A percentile compares a stretch with the other conserved stretches of the same genome.
phyloP scores from a whole-genome alignment of 2,329 filamentous ascomycete species.

The Colletotrichum liriopes region DNA sequence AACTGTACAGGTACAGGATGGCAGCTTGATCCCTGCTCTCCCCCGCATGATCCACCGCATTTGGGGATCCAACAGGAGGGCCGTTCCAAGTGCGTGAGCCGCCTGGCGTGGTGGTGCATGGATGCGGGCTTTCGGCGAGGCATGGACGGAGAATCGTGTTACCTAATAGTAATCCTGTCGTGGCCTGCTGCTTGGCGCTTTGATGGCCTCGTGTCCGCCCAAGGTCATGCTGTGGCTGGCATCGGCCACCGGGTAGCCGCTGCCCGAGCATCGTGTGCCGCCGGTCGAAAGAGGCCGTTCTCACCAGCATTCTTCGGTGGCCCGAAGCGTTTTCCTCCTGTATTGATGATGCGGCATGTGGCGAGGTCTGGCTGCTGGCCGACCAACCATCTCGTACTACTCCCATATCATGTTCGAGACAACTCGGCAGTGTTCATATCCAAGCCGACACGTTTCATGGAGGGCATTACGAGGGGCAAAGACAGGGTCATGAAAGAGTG shows the following conservation, averaged over 20 bases:
- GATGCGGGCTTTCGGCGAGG: background rate
- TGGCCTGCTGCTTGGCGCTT: background rate
- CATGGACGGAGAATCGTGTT: background rate
- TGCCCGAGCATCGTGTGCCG: background rate
- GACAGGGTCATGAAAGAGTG: background rate
- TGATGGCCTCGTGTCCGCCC: background rate
- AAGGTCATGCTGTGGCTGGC: background rate
- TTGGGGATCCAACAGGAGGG: conserved; percentile 1
- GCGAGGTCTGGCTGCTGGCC: background rate
- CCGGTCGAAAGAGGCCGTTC: background rate
- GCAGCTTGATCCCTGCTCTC: conserved; percentile 10
- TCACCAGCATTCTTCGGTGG: background rate
- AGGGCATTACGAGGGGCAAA: background rate
- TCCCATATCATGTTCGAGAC: background rate
- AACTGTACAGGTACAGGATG: conserved; percentile 3
- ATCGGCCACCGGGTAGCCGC: background rate
- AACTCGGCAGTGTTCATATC: background rate
- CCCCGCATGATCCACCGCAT: conserved; percentile 28
- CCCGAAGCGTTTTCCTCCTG: background rate
- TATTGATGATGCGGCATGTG: background rate
- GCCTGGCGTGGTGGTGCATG: conserved; percentile 10
- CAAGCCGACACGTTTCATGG: no score
- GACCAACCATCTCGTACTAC: background rate
- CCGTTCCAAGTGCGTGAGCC: background rate
- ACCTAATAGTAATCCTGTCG: background rate